A percentile compares a stretch with the other conserved stretches of the same genome.
Conservation (phyloP, 257 asterid species). For the Knoxia roxburghii region DNA sequence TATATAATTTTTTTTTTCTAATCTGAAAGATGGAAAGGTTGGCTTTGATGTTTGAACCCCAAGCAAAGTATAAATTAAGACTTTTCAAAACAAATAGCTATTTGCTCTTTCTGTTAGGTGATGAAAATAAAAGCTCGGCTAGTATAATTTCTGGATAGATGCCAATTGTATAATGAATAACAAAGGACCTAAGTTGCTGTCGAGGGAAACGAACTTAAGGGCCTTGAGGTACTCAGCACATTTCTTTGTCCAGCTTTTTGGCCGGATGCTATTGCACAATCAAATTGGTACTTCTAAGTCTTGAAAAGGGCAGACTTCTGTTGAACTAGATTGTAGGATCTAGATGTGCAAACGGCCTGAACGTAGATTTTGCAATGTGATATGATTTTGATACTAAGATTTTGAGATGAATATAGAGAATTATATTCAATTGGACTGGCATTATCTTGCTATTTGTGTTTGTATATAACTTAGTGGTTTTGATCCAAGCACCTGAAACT, state of each 20-base stretch:
- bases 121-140: no score
- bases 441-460: no score
- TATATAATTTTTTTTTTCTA: no score
- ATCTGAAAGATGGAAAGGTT: no score
- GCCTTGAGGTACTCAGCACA: background rate
- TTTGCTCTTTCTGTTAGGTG: no score
- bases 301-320: background rate
- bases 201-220: background rate
- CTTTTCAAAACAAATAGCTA: no score
- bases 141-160: no score
- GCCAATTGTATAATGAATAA: no score
- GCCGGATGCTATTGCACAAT: background rate
- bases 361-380: background rate
- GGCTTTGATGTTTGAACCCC: no score
- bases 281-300: background rate
- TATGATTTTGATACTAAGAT: background rate
- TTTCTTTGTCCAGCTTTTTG: background rate
- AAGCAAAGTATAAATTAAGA: no score
- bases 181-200: no score
- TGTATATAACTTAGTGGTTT: no score
- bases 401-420: background rate
- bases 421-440: background rate
- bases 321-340: background rate
- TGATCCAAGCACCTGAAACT: conserved; percentile 22
- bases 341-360: background rate